Evolutionary conservation across 2,329 filamentous ascomycete genomes (phyloP).

Genomic region (Tolypocladium paradoxum): DNA sequence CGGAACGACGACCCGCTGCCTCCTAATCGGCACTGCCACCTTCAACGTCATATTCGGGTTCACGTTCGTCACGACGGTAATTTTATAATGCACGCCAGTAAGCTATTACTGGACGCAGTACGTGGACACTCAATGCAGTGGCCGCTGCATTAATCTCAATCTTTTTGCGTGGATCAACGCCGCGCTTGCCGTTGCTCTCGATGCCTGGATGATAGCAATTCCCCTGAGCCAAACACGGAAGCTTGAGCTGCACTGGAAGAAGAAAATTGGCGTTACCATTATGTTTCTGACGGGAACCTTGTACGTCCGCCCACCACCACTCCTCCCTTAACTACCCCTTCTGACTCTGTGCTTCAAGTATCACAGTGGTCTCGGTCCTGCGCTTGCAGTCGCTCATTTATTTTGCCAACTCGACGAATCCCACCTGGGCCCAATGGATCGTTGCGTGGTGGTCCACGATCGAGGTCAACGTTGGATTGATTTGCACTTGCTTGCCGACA

Average conservation of each 20-base stretch:
- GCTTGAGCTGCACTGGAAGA: constrained; percentile 3
- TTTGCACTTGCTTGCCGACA: neutral
- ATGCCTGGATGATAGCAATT: constrained; percentile 2
- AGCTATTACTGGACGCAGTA: constrained; percentile 2
- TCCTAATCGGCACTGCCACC: neutral
- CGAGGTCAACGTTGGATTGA: neutral
- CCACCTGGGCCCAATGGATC: neutral
- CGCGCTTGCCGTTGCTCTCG: neutral
- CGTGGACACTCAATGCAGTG: neutral
- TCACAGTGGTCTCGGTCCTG: neutral
- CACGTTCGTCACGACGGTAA: neutral
- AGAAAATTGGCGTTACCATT: constrained; percentile 1
- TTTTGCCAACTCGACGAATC: neutral
- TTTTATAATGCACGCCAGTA: neutral
- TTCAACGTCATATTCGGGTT: neutral
- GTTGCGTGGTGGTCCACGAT: neutral
- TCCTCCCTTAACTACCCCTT: neutral
- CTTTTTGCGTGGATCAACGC: neutral
- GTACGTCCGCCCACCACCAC: neutral
- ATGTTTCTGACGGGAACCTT: constrained; percentile 4
- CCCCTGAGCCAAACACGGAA: constrained; percentile 1
- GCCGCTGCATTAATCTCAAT: constrained; percentile 2
- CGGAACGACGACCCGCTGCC: neutral
- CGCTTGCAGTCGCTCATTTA: neutral
- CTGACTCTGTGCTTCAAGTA: neutral